Evolutionary conservation across 192 early-diverging fungal species (phyloP).

Genomic region (Coemansia javaensis): DNA sequence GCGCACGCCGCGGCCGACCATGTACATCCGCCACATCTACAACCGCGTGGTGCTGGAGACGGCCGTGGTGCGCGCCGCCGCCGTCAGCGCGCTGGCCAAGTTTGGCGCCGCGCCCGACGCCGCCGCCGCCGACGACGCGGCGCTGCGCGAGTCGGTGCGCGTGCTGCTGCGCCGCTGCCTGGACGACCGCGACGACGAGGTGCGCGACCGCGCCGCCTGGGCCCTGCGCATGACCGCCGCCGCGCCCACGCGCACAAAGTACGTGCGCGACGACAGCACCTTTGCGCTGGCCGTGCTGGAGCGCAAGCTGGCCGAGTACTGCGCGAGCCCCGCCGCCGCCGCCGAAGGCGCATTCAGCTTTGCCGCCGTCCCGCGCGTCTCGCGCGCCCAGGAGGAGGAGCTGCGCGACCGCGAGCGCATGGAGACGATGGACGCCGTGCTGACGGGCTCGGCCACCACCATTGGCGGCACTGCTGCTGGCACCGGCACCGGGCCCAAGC

Average conservation of each 20-base stretch:
- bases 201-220: conserved; percentile 91
- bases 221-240: conserved; percentile 75
- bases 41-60: conserved; percentile 98
- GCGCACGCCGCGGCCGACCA: conserved; percentile 80
- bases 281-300: conserved; percentile 84
- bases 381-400: conserved; percentile 80
- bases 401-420: conserved; percentile 59
- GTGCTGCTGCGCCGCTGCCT: conserved; percentile 89
- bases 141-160: conserved; percentile 67
- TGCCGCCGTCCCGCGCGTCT: conserved; percentile 70
- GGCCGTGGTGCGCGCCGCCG: conserved; percentile 91
- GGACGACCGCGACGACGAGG: conserved; percentile 98
- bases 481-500: too few relatives aligned
- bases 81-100: conserved; percentile 90
- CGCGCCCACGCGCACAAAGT: conserved; percentile 58
- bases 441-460: conserved; percentile 39
- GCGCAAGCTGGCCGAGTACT: conserved; percentile 80
- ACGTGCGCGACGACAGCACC: conserved; percentile 80
- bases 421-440: conserved; percentile 41
- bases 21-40: conserved; percentile 99
- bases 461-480: too few relatives aligned
- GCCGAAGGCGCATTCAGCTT: conserved; percentile 72
- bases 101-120: conserved; percentile 80
- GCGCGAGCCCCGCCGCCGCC: conserved; percentile 59
- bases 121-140: conserved; percentile 67